These are phyloP conservation scores for Postia placenta DNA, from an alignment of 768 basidiomycete genomes.

Conservation along the genomic window DNA sequence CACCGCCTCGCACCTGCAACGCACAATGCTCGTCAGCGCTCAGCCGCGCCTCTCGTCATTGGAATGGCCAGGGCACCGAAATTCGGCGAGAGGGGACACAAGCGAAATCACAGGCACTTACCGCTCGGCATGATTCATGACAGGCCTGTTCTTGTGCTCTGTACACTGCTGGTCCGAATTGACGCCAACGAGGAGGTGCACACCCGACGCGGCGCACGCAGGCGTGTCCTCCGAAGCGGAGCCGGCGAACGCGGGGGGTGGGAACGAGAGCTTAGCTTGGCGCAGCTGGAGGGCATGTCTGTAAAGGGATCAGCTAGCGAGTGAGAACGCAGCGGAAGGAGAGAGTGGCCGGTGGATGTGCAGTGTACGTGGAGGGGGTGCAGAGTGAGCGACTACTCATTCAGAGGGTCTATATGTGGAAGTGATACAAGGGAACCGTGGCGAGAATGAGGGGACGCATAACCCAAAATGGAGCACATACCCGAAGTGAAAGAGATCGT, in stretches of 20 bases:
- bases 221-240: neutral
- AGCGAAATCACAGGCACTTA: conserved; percentile 21
- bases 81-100: neutral
- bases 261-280: conserved; percentile 91
- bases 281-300: conserved; percentile 94
- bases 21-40: neutral
- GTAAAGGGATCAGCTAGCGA: neutral
- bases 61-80: neutral
- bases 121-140: conserved; percentile 89
- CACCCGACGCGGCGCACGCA: conserved; percentile 40
- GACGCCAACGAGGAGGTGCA: conserved; percentile 91
- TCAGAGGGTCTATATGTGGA: too few relatives aligned
- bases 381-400: too few relatives aligned
- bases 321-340: neutral
- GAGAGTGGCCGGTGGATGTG: too few relatives aligned
- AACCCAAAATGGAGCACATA: conserved; percentile 28
- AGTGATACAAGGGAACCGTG: too few relatives aligned
- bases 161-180: conserved; percentile 81
- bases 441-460: neutral
- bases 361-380: too few relatives aligned
- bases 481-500: conserved; percentile 98
- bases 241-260: conserved; percentile 11
- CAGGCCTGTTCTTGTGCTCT: conserved; percentile 71
- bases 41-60: too few relatives aligned
- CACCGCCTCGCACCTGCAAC: conserved; percentile 71